A percentile compares a stretch with the other conserved stretches of the same genome.
Conservation (phyloP, 2,329 filamentous ascomycete genomes). For the Ceratocystis cubensis region DNA sequence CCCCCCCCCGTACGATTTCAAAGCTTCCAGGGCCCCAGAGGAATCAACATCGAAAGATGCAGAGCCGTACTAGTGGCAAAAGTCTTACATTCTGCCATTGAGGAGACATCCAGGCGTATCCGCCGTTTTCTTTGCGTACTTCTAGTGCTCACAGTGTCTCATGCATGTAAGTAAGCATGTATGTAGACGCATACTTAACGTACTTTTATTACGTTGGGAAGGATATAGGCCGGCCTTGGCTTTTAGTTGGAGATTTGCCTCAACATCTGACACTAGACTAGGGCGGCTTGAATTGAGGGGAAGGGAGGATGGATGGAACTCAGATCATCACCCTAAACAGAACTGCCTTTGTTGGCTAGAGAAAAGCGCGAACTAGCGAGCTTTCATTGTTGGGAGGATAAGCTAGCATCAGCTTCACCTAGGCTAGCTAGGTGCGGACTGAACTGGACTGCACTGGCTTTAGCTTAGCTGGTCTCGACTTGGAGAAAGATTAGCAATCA, state of each 20-base stretch:
- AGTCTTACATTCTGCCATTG: too few relatives aligned
- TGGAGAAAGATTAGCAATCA: background rate
- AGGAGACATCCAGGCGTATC: too few relatives aligned
- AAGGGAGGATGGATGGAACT: background rate
- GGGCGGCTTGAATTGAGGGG: background rate
- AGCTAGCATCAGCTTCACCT: background rate
- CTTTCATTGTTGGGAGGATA: slow-evolving; percentile 7
- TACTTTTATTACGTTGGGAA: background rate
- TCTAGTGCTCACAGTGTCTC: background rate
- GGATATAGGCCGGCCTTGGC: background rate
- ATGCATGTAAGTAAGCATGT: background rate
- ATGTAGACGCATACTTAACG: background rate
- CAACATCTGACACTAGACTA: background rate
- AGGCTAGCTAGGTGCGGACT: background rate
- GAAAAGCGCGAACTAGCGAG: slow-evolving; percentile 11
- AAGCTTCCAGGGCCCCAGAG: too few relatives aligned
- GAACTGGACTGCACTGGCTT: background rate
- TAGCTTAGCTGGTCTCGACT: background rate
- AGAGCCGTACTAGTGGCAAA: too few relatives aligned
- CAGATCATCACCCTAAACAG: background rate
- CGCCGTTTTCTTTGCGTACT: background rate
- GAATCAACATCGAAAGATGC: too few relatives aligned
- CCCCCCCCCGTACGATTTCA: too few relatives aligned
- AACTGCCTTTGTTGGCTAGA: background rate
- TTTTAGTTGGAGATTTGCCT: slow-evolving; percentile 1